Percentiles rank a stretch among this genome's conserved stretches.
Conservation (phyloP, 768 basidiomycete species). For the Phylloporus scabripes region DNA sequence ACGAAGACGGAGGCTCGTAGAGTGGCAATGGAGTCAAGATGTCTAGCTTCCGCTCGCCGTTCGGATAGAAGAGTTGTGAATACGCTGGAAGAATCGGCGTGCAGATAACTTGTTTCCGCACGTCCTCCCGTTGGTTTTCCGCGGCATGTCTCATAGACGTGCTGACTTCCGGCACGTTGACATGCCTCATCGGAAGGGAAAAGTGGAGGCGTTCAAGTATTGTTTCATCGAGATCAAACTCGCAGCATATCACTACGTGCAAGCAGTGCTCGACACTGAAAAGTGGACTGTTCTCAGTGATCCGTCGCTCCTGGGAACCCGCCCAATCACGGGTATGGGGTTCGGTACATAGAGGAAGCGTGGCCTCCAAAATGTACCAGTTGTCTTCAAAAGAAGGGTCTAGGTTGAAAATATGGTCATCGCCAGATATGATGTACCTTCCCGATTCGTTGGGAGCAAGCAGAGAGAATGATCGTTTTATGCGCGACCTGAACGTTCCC, state of each 20-base stretch:
- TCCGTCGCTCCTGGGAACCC: constrained; percentile 31
- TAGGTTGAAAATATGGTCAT: constrained; percentile 45
- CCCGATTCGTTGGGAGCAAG: constrained; percentile 44
- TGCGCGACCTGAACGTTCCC: constrained; percentile 17
- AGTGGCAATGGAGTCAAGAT: constrained; percentile 56
- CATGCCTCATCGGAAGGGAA: constrained; percentile 48
- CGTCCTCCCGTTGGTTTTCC: constrained; percentile 5
- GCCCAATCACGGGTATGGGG: constrained; percentile 26
- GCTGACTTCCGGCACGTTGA: constrained; percentile 33
- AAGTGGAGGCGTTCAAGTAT: constrained; percentile 29
- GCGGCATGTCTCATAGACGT: background rate
- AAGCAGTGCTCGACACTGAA: constrained; percentile 52
- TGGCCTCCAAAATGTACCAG: constrained; percentile 26
- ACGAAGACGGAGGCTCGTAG: constrained; percentile 43
- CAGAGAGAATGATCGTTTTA: constrained; percentile 41
- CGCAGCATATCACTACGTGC: constrained; percentile 47
- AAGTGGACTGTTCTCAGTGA: constrained; percentile 50
- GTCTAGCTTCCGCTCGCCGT: constrained; percentile 71
- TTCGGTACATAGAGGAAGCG: constrained; percentile 16
- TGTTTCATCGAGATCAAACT: constrained; percentile 42
- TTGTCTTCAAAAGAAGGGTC: constrained; percentile 11
- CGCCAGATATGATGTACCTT: constrained; percentile 42
- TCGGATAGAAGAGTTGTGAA: constrained; percentile 68
- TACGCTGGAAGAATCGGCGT: constrained; percentile 57
- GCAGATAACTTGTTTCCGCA: constrained; percentile 15